phyloP scores from a whole-genome alignment of 139 green algal species.

The Coccomyxa sp. region DNA sequence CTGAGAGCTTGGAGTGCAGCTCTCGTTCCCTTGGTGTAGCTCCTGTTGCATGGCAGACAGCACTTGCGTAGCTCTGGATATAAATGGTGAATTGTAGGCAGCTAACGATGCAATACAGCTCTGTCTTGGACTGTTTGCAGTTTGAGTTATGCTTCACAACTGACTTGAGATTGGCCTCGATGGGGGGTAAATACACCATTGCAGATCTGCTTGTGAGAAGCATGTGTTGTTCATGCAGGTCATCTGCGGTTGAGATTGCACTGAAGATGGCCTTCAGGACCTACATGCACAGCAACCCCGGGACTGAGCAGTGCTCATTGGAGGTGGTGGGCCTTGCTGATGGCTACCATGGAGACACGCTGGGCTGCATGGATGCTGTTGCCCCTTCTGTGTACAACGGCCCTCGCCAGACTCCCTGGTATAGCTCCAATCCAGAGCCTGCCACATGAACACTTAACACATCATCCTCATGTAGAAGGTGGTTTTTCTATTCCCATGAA shows the following conservation, averaged over 20 bases:
- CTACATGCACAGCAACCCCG: constrained; percentile 38
- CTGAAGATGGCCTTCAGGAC: constrained; percentile 95
- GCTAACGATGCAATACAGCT: too few relatives aligned
- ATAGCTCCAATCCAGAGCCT: neutral
- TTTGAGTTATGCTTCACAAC: too few relatives aligned
- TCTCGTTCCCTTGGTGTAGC: too few relatives aligned
- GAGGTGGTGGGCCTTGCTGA: constrained; percentile 81
- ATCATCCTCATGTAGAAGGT: neutral
- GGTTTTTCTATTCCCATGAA: too few relatives aligned
- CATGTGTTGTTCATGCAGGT: constrained; percentile 23
- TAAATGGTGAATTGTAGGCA: too few relatives aligned
- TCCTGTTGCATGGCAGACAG: too few relatives aligned
- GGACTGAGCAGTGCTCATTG: constrained; percentile 6
- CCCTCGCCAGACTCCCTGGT: constrained; percentile 65
- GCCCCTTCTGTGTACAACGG: constrained; percentile 76
- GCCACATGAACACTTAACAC: neutral
- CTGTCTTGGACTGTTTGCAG: too few relatives aligned
- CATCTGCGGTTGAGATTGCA: constrained; percentile 90
- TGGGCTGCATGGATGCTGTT: constrained; percentile 86
- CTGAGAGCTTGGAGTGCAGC: too few relatives aligned
- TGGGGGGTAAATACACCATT: too few relatives aligned
- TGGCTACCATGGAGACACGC: constrained; percentile 96
- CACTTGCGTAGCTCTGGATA: too few relatives aligned
- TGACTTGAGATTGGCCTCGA: too few relatives aligned
- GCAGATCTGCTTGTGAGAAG: too few relatives aligned